phyloP scores from a whole-genome alignment of 1,139 yeast genomes.

The Blastobotrys ciferrii region DNA sequence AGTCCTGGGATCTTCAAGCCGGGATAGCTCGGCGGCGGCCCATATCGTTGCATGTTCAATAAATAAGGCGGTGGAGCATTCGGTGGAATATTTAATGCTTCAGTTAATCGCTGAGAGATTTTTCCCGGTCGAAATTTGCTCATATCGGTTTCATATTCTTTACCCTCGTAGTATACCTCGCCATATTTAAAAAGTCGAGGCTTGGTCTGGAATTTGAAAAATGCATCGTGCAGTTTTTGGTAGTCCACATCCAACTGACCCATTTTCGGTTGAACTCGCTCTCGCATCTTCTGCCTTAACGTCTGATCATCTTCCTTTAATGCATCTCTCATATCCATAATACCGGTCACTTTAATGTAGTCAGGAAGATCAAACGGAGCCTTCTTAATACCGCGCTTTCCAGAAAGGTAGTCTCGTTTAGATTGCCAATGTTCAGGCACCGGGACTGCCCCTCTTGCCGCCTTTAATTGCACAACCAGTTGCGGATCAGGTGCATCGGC shows the following conservation, averaged over 20 bases:
- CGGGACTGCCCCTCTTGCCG: constrained; percentile 63
- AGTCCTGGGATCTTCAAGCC: constrained; percentile 58
- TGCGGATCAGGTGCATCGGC: constrained; percentile 80
- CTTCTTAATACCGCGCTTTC: constrained; percentile 67
- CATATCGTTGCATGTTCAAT: constrained; percentile 62
- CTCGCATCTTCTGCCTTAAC: constrained; percentile 73
- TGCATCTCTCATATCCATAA: constrained; percentile 76
- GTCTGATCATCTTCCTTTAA: constrained; percentile 51
- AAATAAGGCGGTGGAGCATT: constrained; percentile 83
- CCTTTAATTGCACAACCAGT: constrained; percentile 61
- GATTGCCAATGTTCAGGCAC: constrained; percentile 86
- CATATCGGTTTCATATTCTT: constrained; percentile 49
- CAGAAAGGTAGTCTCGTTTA: constrained; percentile 75
- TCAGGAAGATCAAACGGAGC: constrained; percentile 76
- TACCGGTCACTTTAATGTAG: constrained; percentile 80
- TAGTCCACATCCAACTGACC: constrained; percentile 87
- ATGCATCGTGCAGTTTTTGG: constrained; percentile 78
- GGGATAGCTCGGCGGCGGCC: constrained; percentile 85
- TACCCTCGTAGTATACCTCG: constrained; percentile 77
- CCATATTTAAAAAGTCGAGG: constrained; percentile 72
- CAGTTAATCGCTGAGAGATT: constrained; percentile 55
- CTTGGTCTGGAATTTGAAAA: constrained; percentile 74
- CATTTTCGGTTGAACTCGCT: constrained; percentile 85
- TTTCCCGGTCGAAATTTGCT: constrained; percentile 62
- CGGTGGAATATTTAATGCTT: constrained; percentile 68